Evolutionary conservation across 2,329 filamentous ascomycete species (phyloP).

Genomic region (Paecilomyces niveus): DNA sequence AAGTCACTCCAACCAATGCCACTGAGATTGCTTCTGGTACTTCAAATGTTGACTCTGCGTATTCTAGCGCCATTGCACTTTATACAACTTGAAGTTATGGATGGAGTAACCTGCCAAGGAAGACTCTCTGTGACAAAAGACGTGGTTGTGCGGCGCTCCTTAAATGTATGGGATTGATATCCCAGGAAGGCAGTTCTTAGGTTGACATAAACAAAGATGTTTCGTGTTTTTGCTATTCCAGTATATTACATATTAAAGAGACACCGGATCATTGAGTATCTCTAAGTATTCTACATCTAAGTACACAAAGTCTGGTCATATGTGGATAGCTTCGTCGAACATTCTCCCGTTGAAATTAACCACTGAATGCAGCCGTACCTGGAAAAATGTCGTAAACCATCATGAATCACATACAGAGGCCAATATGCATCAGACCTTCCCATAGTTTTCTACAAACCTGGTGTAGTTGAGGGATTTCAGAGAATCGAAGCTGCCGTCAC

Average conservation of each 20-base stretch:
- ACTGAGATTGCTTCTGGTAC: constrained; percentile 1
- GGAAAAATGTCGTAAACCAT: not conserved
- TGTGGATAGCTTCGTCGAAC: not conserved
- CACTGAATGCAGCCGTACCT: too few relatives aligned
- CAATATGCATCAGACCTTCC: not conserved
- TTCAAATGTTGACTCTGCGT: constrained; percentile 4
- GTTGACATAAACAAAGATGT: not conserved
- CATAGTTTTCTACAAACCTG: not conserved
- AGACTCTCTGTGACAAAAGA: too few relatives aligned
- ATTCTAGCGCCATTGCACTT: constrained; percentile 3
- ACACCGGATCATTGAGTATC: too few relatives aligned
- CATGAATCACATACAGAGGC: not conserved
- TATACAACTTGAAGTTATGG: not conserved
- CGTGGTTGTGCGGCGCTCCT: not conserved
- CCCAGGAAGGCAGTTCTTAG: not conserved
- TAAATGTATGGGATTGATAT: not conserved
- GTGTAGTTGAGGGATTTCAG: not conserved
- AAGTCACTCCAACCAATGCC: constrained; percentile 4
- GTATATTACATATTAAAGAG: not conserved
- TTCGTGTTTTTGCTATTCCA: not conserved
- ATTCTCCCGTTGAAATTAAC: too few relatives aligned
- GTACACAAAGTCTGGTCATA: not conserved
- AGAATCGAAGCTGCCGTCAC: not conserved
- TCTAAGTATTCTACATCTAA: not conserved
- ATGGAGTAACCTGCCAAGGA: not conserved